Conservation (phyloP, 1,284 basidiomycete species). For the Coniophora puteana region DNA sequence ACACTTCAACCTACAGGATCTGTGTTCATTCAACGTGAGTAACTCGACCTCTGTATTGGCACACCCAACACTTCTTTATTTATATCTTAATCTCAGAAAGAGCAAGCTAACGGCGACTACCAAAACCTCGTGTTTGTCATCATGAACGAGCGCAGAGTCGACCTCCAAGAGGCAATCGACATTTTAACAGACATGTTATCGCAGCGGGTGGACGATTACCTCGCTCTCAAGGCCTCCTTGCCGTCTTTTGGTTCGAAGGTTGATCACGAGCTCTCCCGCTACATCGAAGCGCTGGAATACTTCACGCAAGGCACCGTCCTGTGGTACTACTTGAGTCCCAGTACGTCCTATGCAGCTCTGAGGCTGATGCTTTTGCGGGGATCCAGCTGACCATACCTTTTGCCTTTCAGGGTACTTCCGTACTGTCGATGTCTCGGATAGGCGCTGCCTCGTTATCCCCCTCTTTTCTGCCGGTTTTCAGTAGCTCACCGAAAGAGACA, state of each 20-base stretch:
- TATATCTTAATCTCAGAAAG: slow-evolving; percentile 35
- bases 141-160: slow-evolving; percentile 39
- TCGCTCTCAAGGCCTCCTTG: slow-evolving; percentile 31
- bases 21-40: slow-evolving; percentile 45
- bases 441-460: slow-evolving; percentile 23
- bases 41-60: too few relatives aligned
- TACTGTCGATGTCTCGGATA: slow-evolving; percentile 28
- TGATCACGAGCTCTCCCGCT: slow-evolving; percentile 35
- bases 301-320: slow-evolving; percentile 46
- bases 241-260: slow-evolving; percentile 41
- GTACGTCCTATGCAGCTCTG: too few relatives aligned
- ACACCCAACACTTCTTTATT: slow-evolving; percentile 10
- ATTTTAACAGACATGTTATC: slow-evolving; percentile 39
- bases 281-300: slow-evolving; percentile 39
- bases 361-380: too few relatives aligned
- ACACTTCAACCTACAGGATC: slow-evolving; percentile 36
- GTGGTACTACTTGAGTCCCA: slow-evolving; percentile 43
- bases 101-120: slow-evolving; percentile 46
- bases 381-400: slow-evolving; percentile 11
- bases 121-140: slow-evolving; percentile 47
- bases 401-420: slow-evolving; percentile 27
- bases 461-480: too few relatives aligned
- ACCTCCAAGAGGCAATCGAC: slow-evolving; percentile 40
- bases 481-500: too few relatives aligned
- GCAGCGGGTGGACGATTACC: slow-evolving; percentile 37